Evolutionary conservation across 2,329 filamentous ascomycete genomes (phyloP).

Genomic region (Xylaria arbuscula): DNA sequence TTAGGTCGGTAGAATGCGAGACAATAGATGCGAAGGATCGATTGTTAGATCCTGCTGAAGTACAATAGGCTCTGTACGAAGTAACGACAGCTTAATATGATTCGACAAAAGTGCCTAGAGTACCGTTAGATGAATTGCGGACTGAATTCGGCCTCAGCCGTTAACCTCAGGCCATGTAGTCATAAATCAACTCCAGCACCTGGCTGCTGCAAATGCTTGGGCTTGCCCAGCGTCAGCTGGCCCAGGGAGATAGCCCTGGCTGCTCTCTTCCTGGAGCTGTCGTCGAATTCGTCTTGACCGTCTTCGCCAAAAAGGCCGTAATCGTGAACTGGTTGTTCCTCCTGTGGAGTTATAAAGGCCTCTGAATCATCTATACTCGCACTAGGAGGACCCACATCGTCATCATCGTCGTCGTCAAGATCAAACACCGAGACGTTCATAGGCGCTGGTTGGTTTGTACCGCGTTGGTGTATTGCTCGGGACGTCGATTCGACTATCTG

Average conservation of each 20-base stretch:
- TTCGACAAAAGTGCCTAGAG: neutral
- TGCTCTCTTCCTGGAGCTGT: slow-evolving; percentile 60
- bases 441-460: slow-evolving; percentile 48
- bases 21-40: neutral
- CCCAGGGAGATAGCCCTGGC: slow-evolving; percentile 73
- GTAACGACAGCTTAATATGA: neutral
- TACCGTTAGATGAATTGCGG: slow-evolving; percentile 20
- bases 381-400: slow-evolving; percentile 51
- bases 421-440: slow-evolving; percentile 57
- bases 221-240: slow-evolving; percentile 64
- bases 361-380: slow-evolving; percentile 54
- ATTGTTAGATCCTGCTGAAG: neutral
- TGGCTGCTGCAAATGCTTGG: slow-evolving; percentile 42
- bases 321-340: slow-evolving; percentile 55
- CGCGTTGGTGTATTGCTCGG: slow-evolving; percentile 51
- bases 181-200: slow-evolving; percentile 47
- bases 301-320: slow-evolving; percentile 59
- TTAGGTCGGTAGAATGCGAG: neutral
- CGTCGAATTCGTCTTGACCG: slow-evolving; percentile 53
- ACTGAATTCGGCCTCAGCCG: neutral
- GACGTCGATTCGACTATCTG: slow-evolving; percentile 62
- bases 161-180: slow-evolving; percentile 46
- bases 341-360: slow-evolving; percentile 63
- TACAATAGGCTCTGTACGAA: neutral
- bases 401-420: slow-evolving; percentile 57